A percentile compares a stretch with the other conserved stretches of the same genome.
phyloP scores from a whole-genome alignment of 2,329 filamentous ascomycete species.

The Tolypocladium cylindrosporum region DNA sequence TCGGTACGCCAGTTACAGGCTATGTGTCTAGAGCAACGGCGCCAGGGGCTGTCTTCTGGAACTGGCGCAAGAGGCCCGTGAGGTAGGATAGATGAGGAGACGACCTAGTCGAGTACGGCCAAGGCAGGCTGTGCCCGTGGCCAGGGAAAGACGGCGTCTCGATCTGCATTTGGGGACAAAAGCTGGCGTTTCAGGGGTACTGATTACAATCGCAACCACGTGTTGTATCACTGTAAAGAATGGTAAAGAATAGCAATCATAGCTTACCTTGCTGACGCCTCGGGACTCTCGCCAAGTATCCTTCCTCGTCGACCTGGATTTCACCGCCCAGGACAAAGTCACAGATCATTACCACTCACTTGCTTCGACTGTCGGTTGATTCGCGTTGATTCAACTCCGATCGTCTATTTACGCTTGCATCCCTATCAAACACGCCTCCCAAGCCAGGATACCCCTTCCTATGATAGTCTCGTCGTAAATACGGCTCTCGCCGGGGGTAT shows the following conservation, averaged over 20 bases:
- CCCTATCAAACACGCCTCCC: background rate
- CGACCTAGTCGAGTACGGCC: background rate
- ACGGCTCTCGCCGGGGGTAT: background rate
- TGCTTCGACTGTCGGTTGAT: background rate
- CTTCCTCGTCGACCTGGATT: background rate
- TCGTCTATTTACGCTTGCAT: background rate
- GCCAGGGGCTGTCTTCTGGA: background rate
- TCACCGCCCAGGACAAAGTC: background rate
- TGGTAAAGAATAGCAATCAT: background rate
- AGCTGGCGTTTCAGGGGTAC: conserved; percentile 6
- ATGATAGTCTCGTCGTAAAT: background rate
- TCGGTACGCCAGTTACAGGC: conserved; percentile 87
- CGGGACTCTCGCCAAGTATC: background rate
- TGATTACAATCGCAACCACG: background rate
- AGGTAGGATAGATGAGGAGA: background rate
- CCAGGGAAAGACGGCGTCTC: background rate
- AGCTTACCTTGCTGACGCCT: background rate
- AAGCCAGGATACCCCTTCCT: background rate
- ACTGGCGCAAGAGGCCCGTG: background rate
- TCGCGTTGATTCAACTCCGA: background rate
- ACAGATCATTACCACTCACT: background rate
- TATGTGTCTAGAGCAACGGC: conserved; percentile 39
- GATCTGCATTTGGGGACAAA: conserved; percentile 2
- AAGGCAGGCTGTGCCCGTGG: background rate
- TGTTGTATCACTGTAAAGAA: background rate